Conservation (phyloP, 768 basidiomycete species). For the Phaeotremella fagi region DNA sequence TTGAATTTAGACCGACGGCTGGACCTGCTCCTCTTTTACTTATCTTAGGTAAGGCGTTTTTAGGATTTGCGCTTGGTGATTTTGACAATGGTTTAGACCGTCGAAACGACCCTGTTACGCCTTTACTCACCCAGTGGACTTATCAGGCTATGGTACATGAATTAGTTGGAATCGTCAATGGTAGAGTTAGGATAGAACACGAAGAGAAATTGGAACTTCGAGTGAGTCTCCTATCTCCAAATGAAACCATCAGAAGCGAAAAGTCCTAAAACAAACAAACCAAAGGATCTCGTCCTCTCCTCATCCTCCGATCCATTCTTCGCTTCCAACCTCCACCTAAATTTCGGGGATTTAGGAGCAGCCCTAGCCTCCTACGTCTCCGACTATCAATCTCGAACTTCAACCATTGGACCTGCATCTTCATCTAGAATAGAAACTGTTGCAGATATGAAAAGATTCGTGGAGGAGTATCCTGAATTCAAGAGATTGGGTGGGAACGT, state of each 20-base stretch:
- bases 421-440: conserved; percentile 85
- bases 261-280: conserved; percentile 1
- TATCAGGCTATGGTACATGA: conserved; percentile 99
- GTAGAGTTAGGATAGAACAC: conserved; percentile 78
- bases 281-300: conserved; percentile 87
- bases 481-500: conserved; percentile 94
- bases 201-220: conserved; percentile 80
- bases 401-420: conserved; percentile 55
- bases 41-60: conserved; percentile 57
- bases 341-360: conserved; percentile 93
- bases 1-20: conserved; percentile 86
- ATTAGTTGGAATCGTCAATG: conserved; percentile 85
- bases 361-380: conserved; percentile 88
- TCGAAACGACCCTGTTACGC: conserved; percentile 94
- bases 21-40: conserved; percentile 74
- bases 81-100: too few species aligned
- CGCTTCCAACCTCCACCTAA: conserved; percentile 79
- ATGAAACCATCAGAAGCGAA: background rate
- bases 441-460: conserved; percentile 91
- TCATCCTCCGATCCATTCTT: conserved; percentile 91
- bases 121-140: conserved; percentile 94
- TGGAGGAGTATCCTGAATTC: conserved; percentile 98
- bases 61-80: too few species aligned
- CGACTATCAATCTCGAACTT: conserved; percentile 59
- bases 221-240: conserved; percentile 51